Base-by-base conservation (phyloP, 139 green algal genomes). In the Volvox reticuliferus region DNA sequence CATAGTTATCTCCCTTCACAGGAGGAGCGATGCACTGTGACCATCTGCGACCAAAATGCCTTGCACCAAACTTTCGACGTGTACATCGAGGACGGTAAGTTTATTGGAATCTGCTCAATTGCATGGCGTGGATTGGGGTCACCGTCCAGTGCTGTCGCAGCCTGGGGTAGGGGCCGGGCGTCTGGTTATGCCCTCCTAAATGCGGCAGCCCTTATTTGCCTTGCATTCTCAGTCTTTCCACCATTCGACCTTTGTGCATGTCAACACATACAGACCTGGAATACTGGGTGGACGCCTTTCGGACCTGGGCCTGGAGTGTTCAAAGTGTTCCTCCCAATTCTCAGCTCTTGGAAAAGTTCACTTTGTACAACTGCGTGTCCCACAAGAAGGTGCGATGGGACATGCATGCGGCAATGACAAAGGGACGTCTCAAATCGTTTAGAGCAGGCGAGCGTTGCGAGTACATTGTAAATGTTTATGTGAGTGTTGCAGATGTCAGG, bases 271-370 rank as follows among this genome's bases (percentile, higher is more conserved):
- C 83, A 89, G 83, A 89, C 12, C 17, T 89, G 67, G 37, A 50
- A 24, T 89, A 89, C 83, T 89, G 83, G 83, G 36, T 89, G 67
- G 26, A 78, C 19, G 17, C 14, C 19, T 89, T 89, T 68, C 68
- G 32, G 2, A 9, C 36, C 12, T 24, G 3, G 6, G 13, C 75
- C 12, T 55, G 83, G 67, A 62, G 2, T 21, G 83, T 22, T 2
- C 37, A 78, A n/a, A 26, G 63, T 35, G 1, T 67, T 24, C 33
- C 65, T 0, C 21, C 33, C 33, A 3, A 12, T 16, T 24, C 30
- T 26, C 78, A 84, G 78, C 36, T 35, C 12, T 22, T 32, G 78
- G 78, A 84, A 32, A 12, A 68, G 78, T 84, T 68, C 78, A 32
- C 21, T 44, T 32, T 84, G 78, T 84, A 84, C 78, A 35, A 84